Conservation (phyloP, 148 eudicot genomes). For the Vaccinium myrtillus region DNA sequence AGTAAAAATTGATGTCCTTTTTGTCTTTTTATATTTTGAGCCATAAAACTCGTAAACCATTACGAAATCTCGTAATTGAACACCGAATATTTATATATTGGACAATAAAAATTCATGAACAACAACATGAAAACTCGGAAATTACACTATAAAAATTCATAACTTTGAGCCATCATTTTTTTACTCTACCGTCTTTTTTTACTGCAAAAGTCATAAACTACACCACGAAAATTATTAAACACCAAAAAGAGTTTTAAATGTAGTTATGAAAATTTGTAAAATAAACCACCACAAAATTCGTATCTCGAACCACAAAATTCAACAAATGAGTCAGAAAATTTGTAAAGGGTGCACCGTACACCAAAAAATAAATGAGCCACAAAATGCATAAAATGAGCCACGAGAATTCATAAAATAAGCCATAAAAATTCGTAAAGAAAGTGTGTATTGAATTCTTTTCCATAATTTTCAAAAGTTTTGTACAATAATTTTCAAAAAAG, state of each 20-base stretch:
- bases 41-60: not conserved
- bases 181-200: not conserved
- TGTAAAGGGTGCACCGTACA: not conserved
- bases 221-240: not conserved
- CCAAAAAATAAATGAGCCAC: not conserved
- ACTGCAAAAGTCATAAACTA: not conserved
- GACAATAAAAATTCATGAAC: not conserved
- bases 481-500: no score
- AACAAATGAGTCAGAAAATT: not conserved
- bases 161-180: not conserved
- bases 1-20: no score
- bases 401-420: not conserved
- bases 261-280: not conserved
- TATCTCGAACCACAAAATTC: not conserved
- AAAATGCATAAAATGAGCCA: not conserved
- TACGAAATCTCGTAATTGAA: no score
- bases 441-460: not conserved
- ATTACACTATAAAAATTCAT: not conserved
- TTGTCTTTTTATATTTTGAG: no score
- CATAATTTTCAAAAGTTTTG: not conserved
- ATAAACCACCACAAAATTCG: not conserved
- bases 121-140: not conserved
- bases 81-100: not conserved
- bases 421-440: not conserved
- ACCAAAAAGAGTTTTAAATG: not conserved